Evolutionary conservation across 805 yeast genomes (phyloP).

Genomic region (Candida germanica): DNA sequence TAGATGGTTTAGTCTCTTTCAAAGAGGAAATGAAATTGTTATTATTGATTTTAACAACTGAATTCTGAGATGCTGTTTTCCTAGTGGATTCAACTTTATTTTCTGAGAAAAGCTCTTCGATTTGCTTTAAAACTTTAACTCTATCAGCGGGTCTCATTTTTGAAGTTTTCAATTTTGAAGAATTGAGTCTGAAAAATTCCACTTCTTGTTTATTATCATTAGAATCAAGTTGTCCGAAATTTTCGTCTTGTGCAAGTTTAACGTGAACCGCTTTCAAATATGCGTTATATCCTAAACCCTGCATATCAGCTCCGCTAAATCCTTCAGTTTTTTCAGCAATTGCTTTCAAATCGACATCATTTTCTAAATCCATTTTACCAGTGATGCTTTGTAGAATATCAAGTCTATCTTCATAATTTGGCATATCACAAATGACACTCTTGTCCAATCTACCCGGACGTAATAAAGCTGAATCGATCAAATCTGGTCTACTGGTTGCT

Average conservation of each 20-base stretch:
- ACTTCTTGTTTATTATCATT: slow-evolving; percentile 13
- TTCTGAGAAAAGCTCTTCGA: slow-evolving; percentile 34
- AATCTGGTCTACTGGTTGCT: slow-evolving; percentile 93
- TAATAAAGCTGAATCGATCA: slow-evolving; percentile 89
- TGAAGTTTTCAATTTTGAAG: slow-evolving; percentile 23
- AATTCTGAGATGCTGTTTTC: slow-evolving; percentile 1
- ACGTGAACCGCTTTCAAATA: slow-evolving; percentile 81
- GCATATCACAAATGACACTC: slow-evolving; percentile 86
- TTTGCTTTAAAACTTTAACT: slow-evolving; percentile 38
- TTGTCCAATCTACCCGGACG: slow-evolving; percentile 97
- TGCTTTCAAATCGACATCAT: slow-evolving; percentile 47
- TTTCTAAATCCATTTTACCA: slow-evolving; percentile 55
- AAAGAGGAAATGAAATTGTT: slow-evolving; percentile 61
- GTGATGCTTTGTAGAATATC: slow-evolving; percentile 66
- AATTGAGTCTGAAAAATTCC: slow-evolving; percentile 45
- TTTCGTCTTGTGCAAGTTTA: slow-evolving; percentile 49
- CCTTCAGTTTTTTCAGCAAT: slow-evolving; percentile 67
- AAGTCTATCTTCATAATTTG: slow-evolving; percentile 62
- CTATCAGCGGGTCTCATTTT: slow-evolving; percentile 38
- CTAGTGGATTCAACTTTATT: slow-evolving; percentile 5
- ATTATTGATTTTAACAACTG: slow-evolving; percentile 45
- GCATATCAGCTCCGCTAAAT: slow-evolving; percentile 92
- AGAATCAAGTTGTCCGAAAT: slow-evolving; percentile 15
- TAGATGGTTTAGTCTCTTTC: slow-evolving; percentile 82
- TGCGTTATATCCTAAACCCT: slow-evolving; percentile 88